Conservation (phyloP, 1,284 basidiomycete genomes). For the Boletellus sp. region DNA sequence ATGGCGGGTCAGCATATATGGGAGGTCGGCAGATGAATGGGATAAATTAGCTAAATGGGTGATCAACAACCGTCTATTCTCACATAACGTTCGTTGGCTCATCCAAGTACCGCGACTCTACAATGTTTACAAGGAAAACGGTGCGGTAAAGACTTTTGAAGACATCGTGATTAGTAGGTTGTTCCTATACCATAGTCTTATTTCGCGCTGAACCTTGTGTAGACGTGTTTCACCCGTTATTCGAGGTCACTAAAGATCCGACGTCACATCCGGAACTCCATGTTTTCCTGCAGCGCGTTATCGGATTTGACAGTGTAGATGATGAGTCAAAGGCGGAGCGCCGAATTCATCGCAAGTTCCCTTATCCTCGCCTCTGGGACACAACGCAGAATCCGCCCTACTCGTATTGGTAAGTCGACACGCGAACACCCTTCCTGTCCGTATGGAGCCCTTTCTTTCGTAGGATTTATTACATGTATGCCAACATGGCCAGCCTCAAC, state of each 20-base stretch:
- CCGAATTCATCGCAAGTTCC: slow-evolving; percentile 93
- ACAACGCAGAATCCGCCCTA: slow-evolving; percentile 89
- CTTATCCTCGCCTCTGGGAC: slow-evolving; percentile 90
- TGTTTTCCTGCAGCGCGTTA: slow-evolving; percentile 91
- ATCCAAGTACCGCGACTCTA: slow-evolving; percentile 96
- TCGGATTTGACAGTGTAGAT: slow-evolving; percentile 97
- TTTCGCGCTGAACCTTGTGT: slow-evolving; percentile 6
- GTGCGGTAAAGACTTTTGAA: slow-evolving; percentile 84
- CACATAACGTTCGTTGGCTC: slow-evolving; percentile 97
- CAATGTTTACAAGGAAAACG: slow-evolving; percentile 92
- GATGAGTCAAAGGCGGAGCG: slow-evolving; percentile 96
- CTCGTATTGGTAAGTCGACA: slow-evolving; percentile 75
- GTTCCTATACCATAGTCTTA: neutral
- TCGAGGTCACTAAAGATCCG: slow-evolving; percentile 95
- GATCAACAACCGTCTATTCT: slow-evolving; percentile 88
- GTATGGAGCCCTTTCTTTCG: neutral
- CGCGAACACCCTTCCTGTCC: neutral
- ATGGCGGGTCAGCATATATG: slow-evolving; percentile 97
- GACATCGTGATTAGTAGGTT: slow-evolving; percentile 85
- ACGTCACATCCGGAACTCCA: slow-evolving; percentile 90
- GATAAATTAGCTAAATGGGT: slow-evolving; percentile 99
- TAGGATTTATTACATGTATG: slow-evolving; percentile 97
- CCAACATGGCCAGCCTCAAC: slow-evolving; percentile 94
- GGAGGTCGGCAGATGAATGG: slow-evolving; percentile 82
- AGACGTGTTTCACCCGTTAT: slow-evolving; percentile 94